Evolutionary conservation across 2,329 filamentous ascomycete genomes (phyloP).

Genomic region (Fusarium sp.): DNA sequence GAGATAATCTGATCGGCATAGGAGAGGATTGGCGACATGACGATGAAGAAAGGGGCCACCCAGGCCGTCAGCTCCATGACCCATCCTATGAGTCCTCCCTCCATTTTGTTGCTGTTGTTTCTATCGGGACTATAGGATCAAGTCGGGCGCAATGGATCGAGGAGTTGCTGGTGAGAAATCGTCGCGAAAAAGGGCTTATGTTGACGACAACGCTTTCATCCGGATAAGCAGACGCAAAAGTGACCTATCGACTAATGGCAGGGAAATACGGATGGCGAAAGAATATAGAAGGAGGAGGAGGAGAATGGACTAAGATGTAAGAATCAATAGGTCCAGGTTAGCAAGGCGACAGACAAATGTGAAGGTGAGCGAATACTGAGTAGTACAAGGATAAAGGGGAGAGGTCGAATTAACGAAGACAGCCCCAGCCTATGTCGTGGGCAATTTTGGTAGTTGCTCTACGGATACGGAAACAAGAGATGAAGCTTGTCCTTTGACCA

Average conservation of each 20-base stretch:
- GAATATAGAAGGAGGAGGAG: slow-evolving; percentile 1
- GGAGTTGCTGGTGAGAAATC: background rate
- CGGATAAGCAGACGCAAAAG: slow-evolving; percentile 11
- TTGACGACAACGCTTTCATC: slow-evolving; percentile 22
- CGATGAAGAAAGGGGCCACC: slow-evolving; percentile 72
- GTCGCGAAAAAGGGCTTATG: slow-evolving; percentile 16
- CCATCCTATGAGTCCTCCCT: slow-evolving; percentile 40
- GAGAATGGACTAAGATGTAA: slow-evolving; percentile 9
- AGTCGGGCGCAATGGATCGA: slow-evolving; percentile 2
- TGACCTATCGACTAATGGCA: slow-evolving; percentile 3
- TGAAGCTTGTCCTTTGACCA: slow-evolving; percentile 11
- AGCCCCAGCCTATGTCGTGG: background rate
- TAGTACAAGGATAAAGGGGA: slow-evolving; percentile 36
- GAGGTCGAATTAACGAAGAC: slow-evolving; percentile 21
- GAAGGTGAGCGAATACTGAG: slow-evolving; percentile 15
- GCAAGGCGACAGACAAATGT: slow-evolving; percentile 21
- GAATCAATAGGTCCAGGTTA: slow-evolving; percentile 30
- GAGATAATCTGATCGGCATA: slow-evolving; percentile 75
- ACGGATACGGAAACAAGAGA: slow-evolving; percentile 16
- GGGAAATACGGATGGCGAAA: slow-evolving; percentile 1
- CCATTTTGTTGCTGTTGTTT: slow-evolving; percentile 17
- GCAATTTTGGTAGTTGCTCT: slow-evolving; percentile 26
- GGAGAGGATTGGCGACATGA: slow-evolving; percentile 73
- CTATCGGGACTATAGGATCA: slow-evolving; percentile 1
- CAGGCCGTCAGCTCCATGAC: slow-evolving; percentile 60